A percentile compares a stretch with the other conserved stretches of the same genome.
These are phyloP conservation scores for Claviceps pusilla DNA, from an alignment of 2,329 filamentous ascomycete genomes.

Conservation along the genomic window DNA sequence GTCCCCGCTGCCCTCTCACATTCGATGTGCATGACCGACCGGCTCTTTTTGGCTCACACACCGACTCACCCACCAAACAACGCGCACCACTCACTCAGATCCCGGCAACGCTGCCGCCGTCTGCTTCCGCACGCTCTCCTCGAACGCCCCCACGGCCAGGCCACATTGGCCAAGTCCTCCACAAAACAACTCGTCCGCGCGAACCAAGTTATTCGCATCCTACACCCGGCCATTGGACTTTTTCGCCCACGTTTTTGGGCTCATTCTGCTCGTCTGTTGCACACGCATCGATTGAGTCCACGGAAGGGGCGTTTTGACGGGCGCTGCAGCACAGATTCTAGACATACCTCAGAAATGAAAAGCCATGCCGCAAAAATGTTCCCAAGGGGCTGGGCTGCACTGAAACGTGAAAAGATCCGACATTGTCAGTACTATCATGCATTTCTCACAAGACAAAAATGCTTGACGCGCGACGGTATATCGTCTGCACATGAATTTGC, in stretches of 20 bases:
- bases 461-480: not conserved
- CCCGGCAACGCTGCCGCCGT: conserved; percentile 4
- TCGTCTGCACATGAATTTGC: not conserved
- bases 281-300: conserved; percentile 20
- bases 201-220: conserved; percentile 1
- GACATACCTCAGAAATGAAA: not conserved
- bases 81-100: conserved; percentile 1
- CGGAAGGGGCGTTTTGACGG: not conserved
- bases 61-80: not conserved
- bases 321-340: not conserved
- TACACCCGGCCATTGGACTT: not conserved
- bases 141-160: not conserved
- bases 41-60: not conserved
- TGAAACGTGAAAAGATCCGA: not conserved
- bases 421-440: not conserved
- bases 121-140: conserved; percentile 5
- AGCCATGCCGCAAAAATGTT: not conserved
- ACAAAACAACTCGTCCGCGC: conserved; percentile 5
- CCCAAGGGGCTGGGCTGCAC: not conserved
- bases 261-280: conserved; percentile 39
- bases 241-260: conserved; percentile 45
- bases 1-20: not conserved
- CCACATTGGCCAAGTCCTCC: conserved; percentile 3
- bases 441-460: not conserved
- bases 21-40: not conserved